Evolutionary conservation across 768 basidiomycete genomes (phyloP), one percentile per base, ranked within the genome.

Genomic region (Boletales sp.): DNA sequence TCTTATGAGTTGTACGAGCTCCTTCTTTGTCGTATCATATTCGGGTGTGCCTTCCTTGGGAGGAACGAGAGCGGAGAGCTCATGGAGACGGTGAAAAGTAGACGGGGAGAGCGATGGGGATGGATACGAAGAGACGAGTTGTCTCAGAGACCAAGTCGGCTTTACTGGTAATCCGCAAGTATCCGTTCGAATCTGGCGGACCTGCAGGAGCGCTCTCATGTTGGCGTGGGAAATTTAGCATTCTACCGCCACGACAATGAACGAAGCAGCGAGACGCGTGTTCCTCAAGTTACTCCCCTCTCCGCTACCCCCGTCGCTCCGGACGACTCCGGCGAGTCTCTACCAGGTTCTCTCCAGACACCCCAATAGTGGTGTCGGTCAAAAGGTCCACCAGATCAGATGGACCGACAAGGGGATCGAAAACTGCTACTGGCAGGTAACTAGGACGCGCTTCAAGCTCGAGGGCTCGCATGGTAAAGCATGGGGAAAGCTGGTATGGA

Each of bases 401-500:
- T 93, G 90, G 90, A 69, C 72, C 29, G 62, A 69, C 29, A 91
- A 90, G 69, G 75, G 79, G 17, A 86, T 90, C 53, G 55, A 65
- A 42, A 74, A 79, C 37, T 86, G 80, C 50, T 90, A 82, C 63
- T 93, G 91, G 90, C 65, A 79, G 32, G 77, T 93, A 37, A 90
- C 89, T 4, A 74, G 78, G 60, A 77, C 86, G 30, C 71, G 73
- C 53, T 81, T 91, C 63, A 93, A 91, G 67, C 72, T 73, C 38
- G 83, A 83, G 55, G 89, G 89, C 24, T 73, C 67, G 24, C 86
- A 90, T 57, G 90, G 90, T 2, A 90, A 84, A 65, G 90, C 81
- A 15, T 93, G 91, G 91, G 90, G 90, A 8, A 72, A 74, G 51
- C 70, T 92, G 5, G 76, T 82, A 48, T 93, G 90, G 88, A 82